Evolutionary conservation across 352 stramenopile genomes (phyloP).

Genomic region (Peronospora farinosa): DNA sequence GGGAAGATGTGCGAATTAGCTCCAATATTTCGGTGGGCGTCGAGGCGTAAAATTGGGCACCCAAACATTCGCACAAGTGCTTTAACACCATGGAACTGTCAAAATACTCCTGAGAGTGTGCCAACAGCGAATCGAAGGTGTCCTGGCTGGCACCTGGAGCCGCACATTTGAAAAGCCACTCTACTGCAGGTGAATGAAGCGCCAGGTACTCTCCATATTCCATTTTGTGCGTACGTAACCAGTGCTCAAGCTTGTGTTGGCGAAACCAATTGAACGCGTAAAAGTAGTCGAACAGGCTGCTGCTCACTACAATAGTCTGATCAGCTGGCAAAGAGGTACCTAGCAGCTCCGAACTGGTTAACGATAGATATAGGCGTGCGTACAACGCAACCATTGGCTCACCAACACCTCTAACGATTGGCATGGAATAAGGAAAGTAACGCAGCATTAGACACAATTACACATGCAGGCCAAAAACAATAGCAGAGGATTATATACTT

Average conservation of each 20-base stretch:
- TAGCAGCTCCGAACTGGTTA: slow-evolving; percentile 60
- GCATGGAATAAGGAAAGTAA: slow-evolving; percentile 4
- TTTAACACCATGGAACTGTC: slow-evolving; percentile 87
- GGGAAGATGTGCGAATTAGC: slow-evolving; percentile 53
- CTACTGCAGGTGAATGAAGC: slow-evolving; percentile 78
- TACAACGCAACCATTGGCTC: slow-evolving; percentile 87
- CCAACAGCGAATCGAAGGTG: slow-evolving; percentile 60
- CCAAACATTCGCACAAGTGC: slow-evolving; percentile 78
- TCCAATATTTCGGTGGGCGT: slow-evolving; percentile 54
- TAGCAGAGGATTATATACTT: slow-evolving; percentile 44
- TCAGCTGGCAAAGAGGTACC: slow-evolving; percentile 31
- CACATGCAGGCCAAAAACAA: background rate
- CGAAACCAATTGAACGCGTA: slow-evolving; percentile 78
- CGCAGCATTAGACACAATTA: slow-evolving; percentile 10
- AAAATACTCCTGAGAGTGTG: slow-evolving; percentile 78
- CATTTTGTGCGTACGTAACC: slow-evolving; percentile 50
- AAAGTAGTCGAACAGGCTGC: slow-evolving; percentile 86
- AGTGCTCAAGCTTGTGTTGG: slow-evolving; percentile 43
- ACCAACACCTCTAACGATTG: slow-evolving; percentile 59
- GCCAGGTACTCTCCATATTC: slow-evolving; percentile 56
- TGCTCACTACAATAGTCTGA: slow-evolving; percentile 41
- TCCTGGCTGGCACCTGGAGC: slow-evolving; percentile 36
- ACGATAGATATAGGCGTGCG: slow-evolving; percentile 73
- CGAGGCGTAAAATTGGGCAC: slow-evolving; percentile 46
- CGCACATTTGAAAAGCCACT: slow-evolving; percentile 81